These are phyloP conservation scores for Verticillium dahliae DNA, from an alignment of 2,329 filamentous ascomycete genomes.

Conservation along the genomic window DNA sequence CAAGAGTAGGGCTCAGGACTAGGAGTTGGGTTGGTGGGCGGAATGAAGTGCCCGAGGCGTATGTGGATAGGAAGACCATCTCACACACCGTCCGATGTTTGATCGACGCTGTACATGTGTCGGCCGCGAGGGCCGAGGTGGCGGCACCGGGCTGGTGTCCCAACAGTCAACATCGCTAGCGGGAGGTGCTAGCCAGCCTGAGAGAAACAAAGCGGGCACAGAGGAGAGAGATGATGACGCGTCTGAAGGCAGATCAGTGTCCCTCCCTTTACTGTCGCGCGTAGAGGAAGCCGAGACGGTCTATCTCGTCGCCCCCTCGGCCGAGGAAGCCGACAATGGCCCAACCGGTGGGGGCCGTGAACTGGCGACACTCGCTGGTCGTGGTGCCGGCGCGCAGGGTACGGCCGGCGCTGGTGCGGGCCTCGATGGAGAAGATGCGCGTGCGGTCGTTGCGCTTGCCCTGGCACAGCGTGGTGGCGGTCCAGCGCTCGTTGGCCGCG, in stretches of 20 bases:
- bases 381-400: conserved; percentile 35
- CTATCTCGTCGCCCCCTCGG: conserved; percentile 46
- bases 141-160: neutral
- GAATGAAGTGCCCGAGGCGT: no score
- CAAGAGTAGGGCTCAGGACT: neutral
- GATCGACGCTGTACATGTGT: no score
- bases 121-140: no score
- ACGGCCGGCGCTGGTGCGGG: conserved; percentile 43
- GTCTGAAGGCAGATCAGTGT: neutral
- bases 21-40: neutral
- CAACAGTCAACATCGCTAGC: neutral
- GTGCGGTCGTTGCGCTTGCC: conserved; percentile 36
- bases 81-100: no score
- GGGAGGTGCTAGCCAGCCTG: neutral
- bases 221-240: neutral
- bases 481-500: conserved; percentile 40
- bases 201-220: neutral
- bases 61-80: no score
- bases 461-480: conserved; percentile 40
- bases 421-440: conserved; percentile 49
- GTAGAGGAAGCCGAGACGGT: conserved; percentile 44
- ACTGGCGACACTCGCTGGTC: conserved; percentile 40
- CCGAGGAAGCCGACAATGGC: conserved; percentile 48
- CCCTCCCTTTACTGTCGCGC: conserved; percentile 28
- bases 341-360: conserved; percentile 39